Conservation (phyloP, 2,329 filamentous ascomycete genomes). For the Ophiosphaerella narmari region DNA sequence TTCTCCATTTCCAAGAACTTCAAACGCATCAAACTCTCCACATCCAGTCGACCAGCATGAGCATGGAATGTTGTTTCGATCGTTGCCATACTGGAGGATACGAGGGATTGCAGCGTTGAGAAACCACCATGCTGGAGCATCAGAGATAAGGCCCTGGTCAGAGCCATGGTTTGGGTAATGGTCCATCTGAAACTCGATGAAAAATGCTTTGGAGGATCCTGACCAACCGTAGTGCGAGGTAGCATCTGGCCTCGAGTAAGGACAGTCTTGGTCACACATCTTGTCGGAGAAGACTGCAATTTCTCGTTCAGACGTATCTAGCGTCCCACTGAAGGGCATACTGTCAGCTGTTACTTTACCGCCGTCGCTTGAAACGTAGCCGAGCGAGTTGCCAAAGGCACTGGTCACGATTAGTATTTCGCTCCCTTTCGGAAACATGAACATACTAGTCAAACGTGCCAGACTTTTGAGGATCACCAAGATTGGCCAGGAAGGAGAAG, state of each 20-base stretch:
- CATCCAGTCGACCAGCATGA: constrained; percentile 74
- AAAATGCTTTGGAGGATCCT: constrained; percentile 72
- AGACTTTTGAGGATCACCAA: constrained; percentile 58
- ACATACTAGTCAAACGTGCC: constrained; percentile 58
- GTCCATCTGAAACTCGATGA: constrained; percentile 73
- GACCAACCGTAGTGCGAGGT: constrained; percentile 67
- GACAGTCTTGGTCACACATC: constrained; percentile 55
- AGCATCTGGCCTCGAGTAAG: constrained; percentile 54
- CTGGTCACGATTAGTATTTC: constrained; percentile 24
- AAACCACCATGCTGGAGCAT: constrained; percentile 78
- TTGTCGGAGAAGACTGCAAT: constrained; percentile 43
- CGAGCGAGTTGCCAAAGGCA: constrained; percentile 62
- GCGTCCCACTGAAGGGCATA: constrained; percentile 55
- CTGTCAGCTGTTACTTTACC: constrained; percentile 53
- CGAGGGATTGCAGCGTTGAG: constrained; percentile 75
- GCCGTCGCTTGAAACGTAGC: constrained; percentile 58
- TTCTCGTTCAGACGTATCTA: constrained; percentile 41
- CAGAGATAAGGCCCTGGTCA: constrained; percentile 52
- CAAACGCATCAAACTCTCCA: constrained; percentile 77
- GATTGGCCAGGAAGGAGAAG: constrained; percentile 63
- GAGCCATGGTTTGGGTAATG: constrained; percentile 39
- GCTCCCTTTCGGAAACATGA: neutral
- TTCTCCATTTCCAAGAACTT: constrained; percentile 69
- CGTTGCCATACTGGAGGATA: constrained; percentile 67
- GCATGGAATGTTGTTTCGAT: constrained; percentile 55